Conservation (phyloP, 1,284 basidiomycete species). For the Cystobasidiaceae sp. region DNA sequence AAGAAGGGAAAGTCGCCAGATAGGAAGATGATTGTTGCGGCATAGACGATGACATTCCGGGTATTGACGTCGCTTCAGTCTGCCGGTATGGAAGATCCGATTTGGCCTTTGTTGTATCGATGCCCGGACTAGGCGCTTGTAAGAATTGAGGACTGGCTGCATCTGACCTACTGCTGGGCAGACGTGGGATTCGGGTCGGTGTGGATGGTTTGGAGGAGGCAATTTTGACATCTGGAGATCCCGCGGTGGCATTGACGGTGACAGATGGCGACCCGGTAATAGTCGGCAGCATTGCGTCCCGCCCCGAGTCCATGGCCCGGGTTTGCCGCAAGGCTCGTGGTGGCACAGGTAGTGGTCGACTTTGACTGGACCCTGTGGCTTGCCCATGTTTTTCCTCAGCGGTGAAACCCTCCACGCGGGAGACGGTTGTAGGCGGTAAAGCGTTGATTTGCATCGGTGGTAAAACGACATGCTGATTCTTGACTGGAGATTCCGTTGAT, state of each 20-base stretch:
- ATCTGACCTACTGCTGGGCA: conserved; percentile 6
- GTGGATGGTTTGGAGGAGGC: conserved; percentile 13
- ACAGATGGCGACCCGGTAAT: conserved; percentile 87
- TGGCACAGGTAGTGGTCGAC: conserved; percentile 1
- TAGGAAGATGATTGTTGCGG: conserved; percentile 13
- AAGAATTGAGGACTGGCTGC: conserved; percentile 8
- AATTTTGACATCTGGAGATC: neutral
- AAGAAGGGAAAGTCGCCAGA: neutral
- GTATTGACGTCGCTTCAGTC: conserved; percentile 1
- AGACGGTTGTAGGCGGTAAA: conserved; percentile 67
- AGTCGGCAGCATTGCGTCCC: conserved; percentile 59
- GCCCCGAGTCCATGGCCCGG: conserved; percentile 37
- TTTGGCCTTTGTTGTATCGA: neutral
- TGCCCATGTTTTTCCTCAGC: neutral
- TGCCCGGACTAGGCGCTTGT: neutral
- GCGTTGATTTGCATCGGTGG: conserved; percentile 84
- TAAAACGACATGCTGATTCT: conserved; percentile 61
- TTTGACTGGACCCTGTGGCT: neutral
- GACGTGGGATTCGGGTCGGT: conserved; percentile 32
- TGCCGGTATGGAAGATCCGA: conserved; percentile 6
- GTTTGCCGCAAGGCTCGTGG: conserved; percentile 18
- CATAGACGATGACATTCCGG: conserved; percentile 20
- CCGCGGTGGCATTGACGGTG: conserved; percentile 39
- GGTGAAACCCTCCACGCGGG: conserved; percentile 54
- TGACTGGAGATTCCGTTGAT: conserved; percentile 31